Evolutionary conservation across 2,329 filamentous ascomycete species (phyloP).

Genomic region (Decorospora gaudefroyi): DNA sequence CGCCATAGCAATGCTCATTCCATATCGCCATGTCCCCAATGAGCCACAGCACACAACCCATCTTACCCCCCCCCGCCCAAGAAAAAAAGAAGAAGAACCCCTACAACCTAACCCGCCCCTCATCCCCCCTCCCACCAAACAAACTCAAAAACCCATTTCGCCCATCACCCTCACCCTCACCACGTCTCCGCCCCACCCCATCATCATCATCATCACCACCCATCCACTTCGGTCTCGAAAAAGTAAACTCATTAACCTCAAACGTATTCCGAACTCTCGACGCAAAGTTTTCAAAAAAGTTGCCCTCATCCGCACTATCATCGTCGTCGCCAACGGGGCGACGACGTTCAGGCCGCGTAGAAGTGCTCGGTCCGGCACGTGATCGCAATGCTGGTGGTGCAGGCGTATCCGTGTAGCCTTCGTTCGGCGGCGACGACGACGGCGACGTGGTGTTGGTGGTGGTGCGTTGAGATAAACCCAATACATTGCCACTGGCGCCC

Average conservation of each 20-base stretch:
- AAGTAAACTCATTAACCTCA: conserved; percentile 64
- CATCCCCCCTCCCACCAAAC: conserved; percentile 43
- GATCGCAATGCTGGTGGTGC: conserved; percentile 7
- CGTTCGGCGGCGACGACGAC: conserved; percentile 26
- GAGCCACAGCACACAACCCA: not conserved
- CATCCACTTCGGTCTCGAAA: conserved; percentile 77
- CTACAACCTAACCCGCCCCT: conserved; percentile 43
- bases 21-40: not conserved
- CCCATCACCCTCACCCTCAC: conserved; percentile 14
- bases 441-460: no score
- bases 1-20: conserved; percentile 5
- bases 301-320: conserved; percentile 74
- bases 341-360: conserved; percentile 22
- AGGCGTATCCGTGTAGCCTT: conserved; percentile 34
- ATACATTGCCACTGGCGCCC: conserved; percentile 47
- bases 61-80: not conserved
- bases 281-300: conserved; percentile 80
- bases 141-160: conserved; percentile 32
- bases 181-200: conserved; percentile 14
- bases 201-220: conserved; percentile 57
- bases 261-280: conserved; percentile 91
- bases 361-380: conserved; percentile 15
- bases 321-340: conserved; percentile 55
- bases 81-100: not conserved
- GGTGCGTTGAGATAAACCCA: conserved; percentile 36